Evolutionary conservation across 768 basidiomycete species (phyloP), one percentile per base, ranked within the genome.

Genomic region (Rhizopogon vinicolor): DNA sequence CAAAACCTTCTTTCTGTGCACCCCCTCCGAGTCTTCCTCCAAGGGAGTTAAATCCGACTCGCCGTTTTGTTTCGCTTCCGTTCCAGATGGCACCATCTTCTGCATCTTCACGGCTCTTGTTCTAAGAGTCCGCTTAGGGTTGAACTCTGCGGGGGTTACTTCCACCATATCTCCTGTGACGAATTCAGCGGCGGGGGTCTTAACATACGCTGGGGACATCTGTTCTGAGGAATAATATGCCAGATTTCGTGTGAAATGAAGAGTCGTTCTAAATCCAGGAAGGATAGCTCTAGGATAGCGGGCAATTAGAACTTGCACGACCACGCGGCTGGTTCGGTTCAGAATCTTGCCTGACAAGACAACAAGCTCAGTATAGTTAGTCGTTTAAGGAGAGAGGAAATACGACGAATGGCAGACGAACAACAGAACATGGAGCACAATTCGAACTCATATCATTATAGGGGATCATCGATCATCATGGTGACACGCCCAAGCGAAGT

Each of bases 31-130:
- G 8, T 60, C 54, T 25, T 58, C 59, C 43, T 58, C 56, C 42
- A 65, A 42, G 7, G 56, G 57, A 10, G 64, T 63, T 6, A 57
- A 56, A 14, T 65, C 59, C 8, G 60, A 60, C 25, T 59, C 50
- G 39, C 54, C 51, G 44, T 29, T 2, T 29, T 25, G 25, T 5
- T 25, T 25, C 4, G 25, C 25, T 25, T 46, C 57, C 25, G 25
- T 10, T 40, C 37, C 25, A 19, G 14, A 25, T 8, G 43, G 25
- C 5, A 29, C 14, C 16, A 5, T 39, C 33, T 31, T 28, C 12
- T n/a, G 19, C 13, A 4, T 8, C 44, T 52, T 56, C 41, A 9
- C 44, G n/a, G 18, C n/a, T 44, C 51, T 53, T 1, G 57, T 35
- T 18, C 40, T 56, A 16, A 62, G 51, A 39, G 5, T 51, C 9